Base-by-base conservation (phyloP, 106 monocot genomes). In the Dioscorea alata region DNA sequence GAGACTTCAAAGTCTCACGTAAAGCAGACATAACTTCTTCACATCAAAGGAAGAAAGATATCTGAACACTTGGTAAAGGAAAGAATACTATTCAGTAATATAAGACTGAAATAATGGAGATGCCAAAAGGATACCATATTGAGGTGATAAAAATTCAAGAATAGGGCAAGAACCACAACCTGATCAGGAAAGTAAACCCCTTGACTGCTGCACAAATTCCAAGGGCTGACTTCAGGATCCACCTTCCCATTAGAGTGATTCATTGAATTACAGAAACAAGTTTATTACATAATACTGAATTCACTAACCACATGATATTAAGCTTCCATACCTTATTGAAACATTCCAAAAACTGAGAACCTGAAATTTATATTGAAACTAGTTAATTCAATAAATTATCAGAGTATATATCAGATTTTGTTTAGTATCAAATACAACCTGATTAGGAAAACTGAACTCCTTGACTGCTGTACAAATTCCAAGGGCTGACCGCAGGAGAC, bases 11-110 rank as follows among this genome's bases (percentile, higher is more conserved):
- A 34, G 92, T 85, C 62, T 85, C 89, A 49, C 80, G 86, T 77
- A 97, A 74, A 35, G 92, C 92, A 68, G 86, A 89, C 64, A 83
- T 78, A 63, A 97, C 70, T 71, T 97, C 96, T 68, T 92, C 92
- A 67, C 84, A 84, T 63, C 86, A 86, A 59, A 92, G 86, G 62
- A 97, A 97, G 79, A 97, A 97, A 57, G 92, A 84, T 75, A 97
- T 78, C 92, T 90, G 18, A 21, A 13, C 49, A 49, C 49, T 66
- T 19, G 18, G 70, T 35, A 52, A 70, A 75, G 73, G 68, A 73
- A 67, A 50, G 28, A 28, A 72, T 64, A 23, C 7, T 15, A 0
- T 63, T 25, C 1, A 21, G 13, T 13, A 60, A 13, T 23, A n/a
- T 23, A 60, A 13, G 25, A 23, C 8, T 25, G 60, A 8, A 60